A percentile compares a stretch with the other conserved stretches of the same genome.
Evolutionary conservation across 2,329 filamentous ascomycete species (phyloP).

Genomic region (Claviceps sp.): DNA sequence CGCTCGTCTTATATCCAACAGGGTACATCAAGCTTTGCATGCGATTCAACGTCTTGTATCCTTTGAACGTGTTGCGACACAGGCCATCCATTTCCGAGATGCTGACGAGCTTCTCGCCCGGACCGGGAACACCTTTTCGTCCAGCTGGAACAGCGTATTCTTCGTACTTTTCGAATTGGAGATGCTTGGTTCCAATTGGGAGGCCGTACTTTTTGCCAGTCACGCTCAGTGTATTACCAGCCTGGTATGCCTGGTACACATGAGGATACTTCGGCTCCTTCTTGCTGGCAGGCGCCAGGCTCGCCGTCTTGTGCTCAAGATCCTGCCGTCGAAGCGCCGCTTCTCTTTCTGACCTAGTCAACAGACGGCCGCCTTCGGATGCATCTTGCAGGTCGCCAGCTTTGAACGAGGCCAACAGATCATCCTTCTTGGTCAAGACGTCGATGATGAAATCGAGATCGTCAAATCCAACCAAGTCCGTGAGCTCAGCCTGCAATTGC

Average conservation of each 20-base stretch:
- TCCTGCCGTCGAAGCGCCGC: constrained; percentile 65
- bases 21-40: constrained; percentile 98
- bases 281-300: constrained; percentile 56
- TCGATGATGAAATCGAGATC: constrained; percentile 89
- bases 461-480: constrained; percentile 83
- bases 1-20: constrained; percentile 86
- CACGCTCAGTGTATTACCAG: constrained; percentile 72
- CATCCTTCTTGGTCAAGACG: constrained; percentile 62
- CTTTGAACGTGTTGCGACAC: constrained; percentile 82
- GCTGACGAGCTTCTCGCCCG: constrained; percentile 59
- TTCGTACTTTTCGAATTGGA: constrained; percentile 67
- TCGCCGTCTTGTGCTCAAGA: constrained; percentile 66
- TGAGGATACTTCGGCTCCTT: constrained; percentile 77
- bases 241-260: constrained; percentile 72
- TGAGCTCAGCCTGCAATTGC: constrained; percentile 80
- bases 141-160: constrained; percentile 79
- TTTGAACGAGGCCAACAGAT: constrained; percentile 42
- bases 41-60: constrained; percentile 84
- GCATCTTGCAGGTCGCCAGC: constrained; percentile 17
- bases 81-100: constrained; percentile 79
- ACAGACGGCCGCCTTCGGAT: constrained; percentile 36
- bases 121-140: constrained; percentile 59
- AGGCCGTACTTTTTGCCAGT: constrained; percentile 73
- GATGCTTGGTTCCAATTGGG: constrained; percentile 58
- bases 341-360: constrained; percentile 66